Evolutionary conservation across 352 stramenopile species (phyloP).

Genomic region (Phytopythium oedochilum): DNA sequence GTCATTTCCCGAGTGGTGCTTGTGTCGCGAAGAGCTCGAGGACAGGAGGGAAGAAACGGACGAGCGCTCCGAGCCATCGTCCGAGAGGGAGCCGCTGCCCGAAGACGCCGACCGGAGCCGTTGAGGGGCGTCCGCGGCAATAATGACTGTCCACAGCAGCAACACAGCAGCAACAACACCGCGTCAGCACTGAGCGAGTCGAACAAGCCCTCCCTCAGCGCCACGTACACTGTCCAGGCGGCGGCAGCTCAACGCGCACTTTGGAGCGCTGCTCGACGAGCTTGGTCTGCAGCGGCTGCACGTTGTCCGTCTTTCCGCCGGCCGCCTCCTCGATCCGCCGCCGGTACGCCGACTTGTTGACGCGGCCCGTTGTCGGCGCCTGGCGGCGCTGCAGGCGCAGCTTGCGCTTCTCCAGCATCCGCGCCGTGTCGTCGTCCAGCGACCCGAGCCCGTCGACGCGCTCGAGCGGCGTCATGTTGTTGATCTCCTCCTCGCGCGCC

Average conservation of each 20-base stretch:
- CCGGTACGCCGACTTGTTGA: conserved; percentile 77
- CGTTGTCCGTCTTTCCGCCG: conserved; percentile 75
- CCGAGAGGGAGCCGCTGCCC: conserved; percentile 21
- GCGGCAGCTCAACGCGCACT: conserved; percentile 65
- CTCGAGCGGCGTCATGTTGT: conserved; percentile 72
- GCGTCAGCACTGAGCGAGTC: background rate
- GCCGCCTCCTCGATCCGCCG: conserved; percentile 69
- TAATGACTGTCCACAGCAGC: background rate
- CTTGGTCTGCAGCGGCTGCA: conserved; percentile 61
- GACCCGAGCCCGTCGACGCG: conserved; percentile 56
- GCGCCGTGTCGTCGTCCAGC: conserved; percentile 68
- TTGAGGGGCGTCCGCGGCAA: conserved; percentile 2
- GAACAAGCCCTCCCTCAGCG: no score
- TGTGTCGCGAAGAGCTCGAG: conserved; percentile 36
- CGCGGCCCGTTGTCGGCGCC: conserved; percentile 54
- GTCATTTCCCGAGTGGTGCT: conserved; percentile 13
- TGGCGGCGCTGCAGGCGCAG: conserved; percentile 62
- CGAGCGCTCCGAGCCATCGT: conserved; percentile 46
- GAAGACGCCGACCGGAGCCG: conserved; percentile 20
- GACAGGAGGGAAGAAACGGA: conserved; percentile 52
- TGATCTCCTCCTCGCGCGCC: conserved; percentile 63
- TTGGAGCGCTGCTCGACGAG: conserved; percentile 57
- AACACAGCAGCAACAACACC: background rate
- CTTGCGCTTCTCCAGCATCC: conserved; percentile 73
- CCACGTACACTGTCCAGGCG: conserved; percentile 72